A percentile compares a stretch with the other conserved stretches of the same genome.
Evolutionary conservation across 2,329 filamentous ascomycete genomes (phyloP).

Genomic region (Penicillium sclerotiorum): DNA sequence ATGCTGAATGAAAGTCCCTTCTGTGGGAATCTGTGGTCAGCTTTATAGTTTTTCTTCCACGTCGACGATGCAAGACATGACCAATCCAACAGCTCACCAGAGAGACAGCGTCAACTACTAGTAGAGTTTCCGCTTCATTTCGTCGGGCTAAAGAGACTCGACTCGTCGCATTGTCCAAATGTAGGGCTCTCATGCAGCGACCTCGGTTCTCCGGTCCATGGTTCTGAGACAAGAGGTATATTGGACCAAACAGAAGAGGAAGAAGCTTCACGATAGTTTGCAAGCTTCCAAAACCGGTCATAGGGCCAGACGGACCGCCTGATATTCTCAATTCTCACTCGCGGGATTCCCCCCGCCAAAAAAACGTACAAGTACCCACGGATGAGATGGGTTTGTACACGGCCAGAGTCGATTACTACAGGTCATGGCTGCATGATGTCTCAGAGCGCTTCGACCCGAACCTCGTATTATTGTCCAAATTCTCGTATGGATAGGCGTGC

Average conservation of each 20-base stretch:
- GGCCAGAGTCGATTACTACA: no score
- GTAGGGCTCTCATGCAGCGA: background rate
- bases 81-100: no score
- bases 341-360: no score
- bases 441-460: conserved; percentile 12
- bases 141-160: no score
- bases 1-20: no score
- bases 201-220: background rate
- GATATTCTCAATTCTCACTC: no score
- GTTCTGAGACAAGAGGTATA: background rate
- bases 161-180: background rate
- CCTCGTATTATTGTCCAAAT: background rate
- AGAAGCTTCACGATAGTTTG: background rate
- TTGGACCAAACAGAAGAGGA: background rate
- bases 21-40: background rate
- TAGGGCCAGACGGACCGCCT: no score
- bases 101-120: no score
- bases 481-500: background rate
- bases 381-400: no score
- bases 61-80: no score
- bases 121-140: no score
- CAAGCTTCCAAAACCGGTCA: background rate
- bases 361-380: no score
- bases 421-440: conserved; percentile 12
- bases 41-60: conserved; percentile 6